Evolutionary conservation across 768 basidiomycete genomes (phyloP).

Genomic region (Tricholoma bakamatsutake): DNA sequence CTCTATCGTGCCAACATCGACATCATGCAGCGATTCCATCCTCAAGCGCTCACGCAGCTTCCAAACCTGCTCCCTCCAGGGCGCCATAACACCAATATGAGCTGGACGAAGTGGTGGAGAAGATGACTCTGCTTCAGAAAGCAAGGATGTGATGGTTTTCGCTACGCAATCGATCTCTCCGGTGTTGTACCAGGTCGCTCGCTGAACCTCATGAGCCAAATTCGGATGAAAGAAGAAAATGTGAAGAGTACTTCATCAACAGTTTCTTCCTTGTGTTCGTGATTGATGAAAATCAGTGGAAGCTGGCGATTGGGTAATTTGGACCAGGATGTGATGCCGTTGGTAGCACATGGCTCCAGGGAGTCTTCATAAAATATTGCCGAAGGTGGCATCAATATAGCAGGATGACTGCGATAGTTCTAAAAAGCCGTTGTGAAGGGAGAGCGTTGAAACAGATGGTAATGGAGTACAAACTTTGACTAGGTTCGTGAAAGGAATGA

Average conservation of each 20-base stretch:
- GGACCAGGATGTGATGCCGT: slow-evolving; percentile 37
- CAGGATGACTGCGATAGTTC: slow-evolving; percentile 48
- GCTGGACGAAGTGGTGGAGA: slow-evolving; percentile 33
- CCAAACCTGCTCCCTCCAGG: slow-evolving; percentile 51
- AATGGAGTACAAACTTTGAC: slow-evolving; percentile 31
- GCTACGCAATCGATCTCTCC: slow-evolving; percentile 40
- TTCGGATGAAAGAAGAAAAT: background rate
- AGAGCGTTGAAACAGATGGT: background rate
- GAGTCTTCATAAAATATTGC: slow-evolving; percentile 49
- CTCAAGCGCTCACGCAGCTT: slow-evolving; percentile 40
- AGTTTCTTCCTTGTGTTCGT: slow-evolving; percentile 34
- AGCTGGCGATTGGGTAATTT: slow-evolving; percentile 31
- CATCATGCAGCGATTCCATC: slow-evolving; percentile 32
- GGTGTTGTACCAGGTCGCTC: slow-evolving; percentile 44
- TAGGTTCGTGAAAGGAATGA: slow-evolving; percentile 34
- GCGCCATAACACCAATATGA: slow-evolving; percentile 46
- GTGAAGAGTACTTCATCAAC: slow-evolving; percentile 35
- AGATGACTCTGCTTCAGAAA: slow-evolving; percentile 29
- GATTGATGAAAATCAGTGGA: slow-evolving; percentile 41
- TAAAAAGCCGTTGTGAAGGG: slow-evolving; percentile 9
- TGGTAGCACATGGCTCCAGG: slow-evolving; percentile 38
- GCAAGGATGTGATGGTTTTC: slow-evolving; percentile 32
- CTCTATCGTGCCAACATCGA: slow-evolving; percentile 50
- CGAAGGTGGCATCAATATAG: slow-evolving; percentile 49
- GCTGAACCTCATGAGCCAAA: slow-evolving; percentile 18